Base-by-base conservation (phyloP, 2,329 filamentous ascomycete species). In the Aureobasidium zeae region DNA sequence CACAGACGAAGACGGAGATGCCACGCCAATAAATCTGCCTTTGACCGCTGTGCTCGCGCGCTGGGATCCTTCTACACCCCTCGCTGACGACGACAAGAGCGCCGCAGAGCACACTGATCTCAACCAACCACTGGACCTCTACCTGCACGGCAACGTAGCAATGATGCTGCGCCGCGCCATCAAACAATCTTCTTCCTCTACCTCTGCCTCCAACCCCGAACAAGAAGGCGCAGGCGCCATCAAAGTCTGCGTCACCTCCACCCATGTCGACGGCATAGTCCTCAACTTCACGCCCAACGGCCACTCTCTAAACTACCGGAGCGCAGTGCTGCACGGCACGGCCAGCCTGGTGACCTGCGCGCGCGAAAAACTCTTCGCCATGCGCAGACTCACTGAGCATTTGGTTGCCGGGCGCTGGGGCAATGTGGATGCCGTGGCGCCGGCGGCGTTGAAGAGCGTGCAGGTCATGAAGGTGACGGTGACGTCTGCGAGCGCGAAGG, bases 21-120 rank as follows among this genome's bases (percentile, higher is more conserved):
- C 26, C 13, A 45, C 34, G 8, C 43, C 43, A 9, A 45, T 45
- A 10, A 45, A 45, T 15, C 43, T 45, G 3, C 43, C 43, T 12
- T 24, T 45, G 26, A 45, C 43, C 11, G 43, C 43, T 5, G 43
- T 45, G 9, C 34, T 45, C 13, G 43, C 26, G 22, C 24, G n/a
- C n/a, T 45, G 38, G 25, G 33, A 45, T 10, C 33, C 42, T 10
- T 29, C 26, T 5, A 20, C 38, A 7, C 32, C 43, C 20, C 25
- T 45, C 8, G 25, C 42, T 22, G 32, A 38, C 9, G 12, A 32
- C 16, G 25, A 36, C n/a, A n/a, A 30, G 16, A 20, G 20, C 13
- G 19, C 6, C 3, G 10, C 24, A 3, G 5, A 45, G 8, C 43
- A 38, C 12, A 2, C 24, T 19, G 28, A 45, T 8, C 28, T 45